Percentiles rank a stretch among this genome's conserved stretches.
These are phyloP conservation scores for Dysphania ambrosioides DNA, from an alignment of 148 eudicot species.

Conservation along the genomic window DNA sequence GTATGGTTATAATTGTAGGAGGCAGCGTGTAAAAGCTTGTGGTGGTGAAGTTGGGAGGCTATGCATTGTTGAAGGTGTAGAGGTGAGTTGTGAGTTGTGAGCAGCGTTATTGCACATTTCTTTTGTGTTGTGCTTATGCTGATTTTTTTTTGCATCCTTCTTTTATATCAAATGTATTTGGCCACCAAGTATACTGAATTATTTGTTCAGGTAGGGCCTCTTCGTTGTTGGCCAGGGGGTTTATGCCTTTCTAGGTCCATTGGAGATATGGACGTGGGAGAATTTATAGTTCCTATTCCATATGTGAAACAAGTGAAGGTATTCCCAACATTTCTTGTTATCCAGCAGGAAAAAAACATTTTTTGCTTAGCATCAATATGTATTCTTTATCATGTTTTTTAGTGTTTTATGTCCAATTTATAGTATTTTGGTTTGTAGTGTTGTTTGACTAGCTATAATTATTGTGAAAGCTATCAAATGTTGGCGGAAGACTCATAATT, in stretches of 20 bases:
- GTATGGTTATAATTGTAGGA: constrained; percentile 37
- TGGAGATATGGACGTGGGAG: constrained; percentile 89
- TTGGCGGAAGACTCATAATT: constrained; percentile 83
- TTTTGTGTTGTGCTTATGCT: not conserved
- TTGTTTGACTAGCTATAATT: not conserved
- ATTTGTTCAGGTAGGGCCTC: constrained; percentile 69
- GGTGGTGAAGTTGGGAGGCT: constrained; percentile 94
- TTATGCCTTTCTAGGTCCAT: constrained; percentile 93
- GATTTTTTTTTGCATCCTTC: not conserved
- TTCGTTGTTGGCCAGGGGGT: constrained; percentile 96
- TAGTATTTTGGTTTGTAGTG: not conserved
- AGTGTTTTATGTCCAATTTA: too few species aligned
- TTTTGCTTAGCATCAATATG: not conserved
- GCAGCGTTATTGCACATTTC: not conserved
- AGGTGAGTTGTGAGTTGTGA: constrained; percentile 44
- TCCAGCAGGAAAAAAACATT: not conserved
- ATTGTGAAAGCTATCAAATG: constrained; percentile 51
- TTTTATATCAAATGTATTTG: not conserved
- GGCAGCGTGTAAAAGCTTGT: constrained; percentile 76
- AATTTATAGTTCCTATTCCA: constrained; percentile 82
- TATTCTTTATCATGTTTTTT: too few species aligned
- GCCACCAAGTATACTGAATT: not conserved
- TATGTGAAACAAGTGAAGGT: constrained; percentile 93
- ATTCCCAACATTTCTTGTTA: constrained; percentile 1
- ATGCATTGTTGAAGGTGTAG: constrained; percentile 64